Base-by-base conservation (phyloP, 1,139 yeast species). In the Blastobotrys serpentis region DNA sequence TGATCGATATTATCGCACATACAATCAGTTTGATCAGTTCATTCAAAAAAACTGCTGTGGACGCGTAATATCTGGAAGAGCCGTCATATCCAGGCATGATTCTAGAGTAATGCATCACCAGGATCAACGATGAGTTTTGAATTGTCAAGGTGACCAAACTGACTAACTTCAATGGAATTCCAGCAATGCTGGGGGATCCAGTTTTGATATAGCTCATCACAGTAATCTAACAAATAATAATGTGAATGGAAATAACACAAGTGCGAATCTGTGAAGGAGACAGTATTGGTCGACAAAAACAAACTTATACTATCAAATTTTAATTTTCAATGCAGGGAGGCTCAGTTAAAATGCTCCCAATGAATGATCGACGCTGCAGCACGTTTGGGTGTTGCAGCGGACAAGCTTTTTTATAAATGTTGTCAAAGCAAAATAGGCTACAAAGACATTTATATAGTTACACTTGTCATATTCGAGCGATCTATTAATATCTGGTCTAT, bases 91-190 rank as follows among this genome's bases (percentile, higher is more conserved):
- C 69, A 1, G 71, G 71, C 70, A 70, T 70, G 52, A 70, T 65
- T 16, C 75, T 66, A 8, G 75, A 71, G 50, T 69, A 70, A 48
- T 72, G 71, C 75, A 71, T 71, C 29, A 68, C 69, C 54, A 67
- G 52, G 44, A 67, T 67, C 36, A 67, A 58, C 16, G 70, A 65
- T 29, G 70, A 65, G 58, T 67, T 67, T 52, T 67, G 71, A 13
- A 67, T 52, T 25, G 70, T 67, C 49, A 67, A 17, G 8, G 68
- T 64, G 49, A 63, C 60, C 48, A 65, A 56, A 11, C 68, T 62
- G 38, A 65, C 55, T 45, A 57, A 57, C 51, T 65, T 65, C 50
- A 65, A 48, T n/a, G 66, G 64, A 14, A 62, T 52, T 11, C 66
- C 65, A 49, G 50, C 46, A n/a, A 57, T 43, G 14, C 55, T 51